Percentiles rank a stretch among this genome's conserved stretches.
Evolutionary conservation across 768 basidiomycete species (phyloP).

Genomic region (Tulasnella sp.): DNA sequence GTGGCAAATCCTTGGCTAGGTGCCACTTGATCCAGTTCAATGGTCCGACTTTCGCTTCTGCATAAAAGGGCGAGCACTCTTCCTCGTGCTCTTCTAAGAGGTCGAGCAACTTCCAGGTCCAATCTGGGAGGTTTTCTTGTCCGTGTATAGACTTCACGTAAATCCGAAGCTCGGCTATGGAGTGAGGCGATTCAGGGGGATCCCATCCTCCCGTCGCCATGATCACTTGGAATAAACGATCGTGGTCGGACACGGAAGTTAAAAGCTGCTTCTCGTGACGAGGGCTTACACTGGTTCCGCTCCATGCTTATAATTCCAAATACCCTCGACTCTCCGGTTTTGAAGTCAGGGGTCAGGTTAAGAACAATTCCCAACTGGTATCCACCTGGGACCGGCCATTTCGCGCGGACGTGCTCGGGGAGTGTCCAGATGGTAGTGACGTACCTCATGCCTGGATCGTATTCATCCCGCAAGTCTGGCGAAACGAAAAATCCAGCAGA

Average conservation of each 20-base stretch:
- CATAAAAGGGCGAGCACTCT: not conserved
- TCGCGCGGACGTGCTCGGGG: slow-evolving; percentile 1
- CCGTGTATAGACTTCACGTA: slow-evolving; percentile 1
- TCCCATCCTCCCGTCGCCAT: slow-evolving; percentile 9
- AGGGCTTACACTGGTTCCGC: not conserved
- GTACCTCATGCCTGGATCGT: slow-evolving; percentile 17
- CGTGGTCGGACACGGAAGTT: not conserved
- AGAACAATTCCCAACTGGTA: not conserved
- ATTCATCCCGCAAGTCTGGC: slow-evolving; percentile 7
- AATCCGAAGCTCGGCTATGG: slow-evolving; percentile 1
- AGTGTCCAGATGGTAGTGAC: not conserved
- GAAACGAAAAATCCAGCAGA: not conserved
- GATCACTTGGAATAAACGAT: not conserved
- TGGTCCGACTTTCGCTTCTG: slow-evolving; percentile 9
- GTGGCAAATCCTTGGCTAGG: not conserved
- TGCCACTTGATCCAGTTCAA: slow-evolving; percentile 19
- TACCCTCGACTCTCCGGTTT: slow-evolving; percentile 1
- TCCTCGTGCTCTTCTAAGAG: slow-evolving; percentile 20
- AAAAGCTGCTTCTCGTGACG: not conserved
- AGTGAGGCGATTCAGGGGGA: not conserved
- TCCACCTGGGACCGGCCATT: not conserved
- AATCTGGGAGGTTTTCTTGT: not conserved
- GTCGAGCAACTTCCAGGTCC: slow-evolving; percentile 9
- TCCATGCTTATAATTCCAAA: not conserved
- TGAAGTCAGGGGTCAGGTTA: not conserved